These are phyloP conservation scores for Dioscorea zingiberensis DNA, from an alignment of 106 monocot species.

Conservation along the genomic window DNA sequence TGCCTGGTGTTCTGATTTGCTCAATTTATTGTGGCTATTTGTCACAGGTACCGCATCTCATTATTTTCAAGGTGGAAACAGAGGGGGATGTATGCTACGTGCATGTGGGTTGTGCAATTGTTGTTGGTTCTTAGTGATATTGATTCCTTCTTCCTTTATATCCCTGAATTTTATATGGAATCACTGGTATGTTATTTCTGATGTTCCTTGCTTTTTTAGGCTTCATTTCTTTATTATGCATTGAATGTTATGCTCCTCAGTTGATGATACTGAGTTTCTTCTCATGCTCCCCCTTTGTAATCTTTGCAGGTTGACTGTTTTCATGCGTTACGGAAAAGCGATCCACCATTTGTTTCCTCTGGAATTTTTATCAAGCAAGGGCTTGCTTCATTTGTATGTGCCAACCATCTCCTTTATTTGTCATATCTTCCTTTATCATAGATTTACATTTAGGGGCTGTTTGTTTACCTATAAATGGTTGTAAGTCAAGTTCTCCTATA, in stretches of 20 bases:
- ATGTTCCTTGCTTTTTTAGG: background rate
- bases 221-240: background rate
- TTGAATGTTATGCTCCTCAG: background rate
- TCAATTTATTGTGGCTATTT: background rate
- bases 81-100: slow-evolving; percentile 94
- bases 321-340: slow-evolving; percentile 84
- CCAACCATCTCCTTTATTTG: background rate
- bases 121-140: slow-evolving; percentile 74
- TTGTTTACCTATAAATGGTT: no score
- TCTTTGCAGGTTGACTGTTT: slow-evolving; percentile 87
- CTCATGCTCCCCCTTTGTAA: background rate
- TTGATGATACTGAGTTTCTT: background rate
- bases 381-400: slow-evolving; percentile 92
- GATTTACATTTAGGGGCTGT: no score
- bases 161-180: slow-evolving; percentile 93
- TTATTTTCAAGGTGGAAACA: slow-evolving; percentile 94
- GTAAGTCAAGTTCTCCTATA: no score
- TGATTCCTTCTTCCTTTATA: slow-evolving; percentile 58
- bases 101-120: slow-evolving; percentile 88
- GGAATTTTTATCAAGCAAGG: slow-evolving; percentile 81
- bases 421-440: no score
- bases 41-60: slow-evolving; percentile 68
- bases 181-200: slow-evolving; percentile 47
- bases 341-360: slow-evolving; percentile 95
- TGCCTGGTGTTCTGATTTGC: background rate